phyloP scores from a whole-genome alignment of 78 protist species.

The Thecamonas trahens region DNA sequence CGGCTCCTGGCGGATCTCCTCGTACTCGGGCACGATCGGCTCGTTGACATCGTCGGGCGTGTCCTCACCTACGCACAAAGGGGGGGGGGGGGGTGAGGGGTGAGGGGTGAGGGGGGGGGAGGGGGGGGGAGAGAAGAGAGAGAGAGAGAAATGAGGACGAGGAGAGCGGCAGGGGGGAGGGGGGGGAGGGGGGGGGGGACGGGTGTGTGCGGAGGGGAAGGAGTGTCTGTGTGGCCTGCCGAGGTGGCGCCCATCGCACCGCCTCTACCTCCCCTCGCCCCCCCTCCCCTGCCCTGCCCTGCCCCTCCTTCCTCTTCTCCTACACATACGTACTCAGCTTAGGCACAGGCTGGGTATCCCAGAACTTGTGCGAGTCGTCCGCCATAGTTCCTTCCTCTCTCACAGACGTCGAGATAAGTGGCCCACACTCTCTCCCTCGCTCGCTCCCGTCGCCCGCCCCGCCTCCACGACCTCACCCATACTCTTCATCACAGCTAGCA shows the following conservation, averaged over 20 bases:
- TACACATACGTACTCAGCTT: neutral
- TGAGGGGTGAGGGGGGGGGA: neutral
- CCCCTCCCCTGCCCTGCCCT: neutral
- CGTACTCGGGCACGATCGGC: conserved; percentile 61
- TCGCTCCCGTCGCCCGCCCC: too few relatives aligned
- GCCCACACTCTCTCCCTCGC: too few relatives aligned
- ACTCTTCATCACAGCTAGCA: too few relatives aligned
- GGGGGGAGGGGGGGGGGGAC: neutral
- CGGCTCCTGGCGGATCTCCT: conserved; percentile 74
- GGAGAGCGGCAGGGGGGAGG: neutral
- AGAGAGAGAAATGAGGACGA: neutral
- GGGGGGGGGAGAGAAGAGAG: neutral
- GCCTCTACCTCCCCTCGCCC: too few relatives aligned
- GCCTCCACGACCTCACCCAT: too few relatives aligned
- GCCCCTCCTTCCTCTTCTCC: neutral
- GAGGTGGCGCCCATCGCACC: neutral
- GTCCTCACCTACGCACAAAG: neutral
- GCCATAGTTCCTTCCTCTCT: conserved; percentile 23
- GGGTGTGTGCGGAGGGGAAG: neutral
- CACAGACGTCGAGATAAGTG: conserved; percentile 23
- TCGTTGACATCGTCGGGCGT: conserved; percentile 18
- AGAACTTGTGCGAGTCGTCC: conserved; percentile 57
- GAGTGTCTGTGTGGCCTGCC: neutral
- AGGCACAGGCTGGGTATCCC: conserved; percentile 92
- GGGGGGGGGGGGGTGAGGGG: neutral